Evolutionary conservation across 805 yeast species (phyloP).

Genomic region (Cyberlindnera galapagoensis): DNA sequence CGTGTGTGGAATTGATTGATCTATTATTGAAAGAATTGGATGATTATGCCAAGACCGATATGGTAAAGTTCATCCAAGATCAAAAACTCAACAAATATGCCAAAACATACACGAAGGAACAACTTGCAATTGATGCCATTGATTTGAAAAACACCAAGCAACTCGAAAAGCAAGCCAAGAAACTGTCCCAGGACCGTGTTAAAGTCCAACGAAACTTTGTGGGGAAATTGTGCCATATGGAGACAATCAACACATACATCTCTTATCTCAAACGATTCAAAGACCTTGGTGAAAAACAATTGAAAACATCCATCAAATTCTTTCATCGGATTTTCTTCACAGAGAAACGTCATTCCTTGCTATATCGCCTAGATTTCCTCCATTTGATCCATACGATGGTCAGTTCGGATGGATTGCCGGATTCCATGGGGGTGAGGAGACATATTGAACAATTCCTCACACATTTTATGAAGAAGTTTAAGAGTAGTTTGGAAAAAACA

Average conservation of each 20-base stretch:
- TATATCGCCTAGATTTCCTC: conserved; percentile 74
- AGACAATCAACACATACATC: conserved; percentile 60
- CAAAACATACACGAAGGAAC: conserved; percentile 20
- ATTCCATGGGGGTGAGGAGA: conserved; percentile 38
- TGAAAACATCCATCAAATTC: conserved; percentile 60
- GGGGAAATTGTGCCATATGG: conserved; percentile 44
- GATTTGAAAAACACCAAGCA: conserved; percentile 25
- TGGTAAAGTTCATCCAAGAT: conserved; percentile 40
- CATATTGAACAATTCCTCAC: conserved; percentile 61
- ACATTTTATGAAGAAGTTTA: conserved; percentile 58
- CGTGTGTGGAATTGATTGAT: conserved; percentile 59
- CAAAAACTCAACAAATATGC: conserved; percentile 32
- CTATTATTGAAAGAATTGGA: conserved; percentile 63
- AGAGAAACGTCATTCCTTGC: conserved; percentile 47
- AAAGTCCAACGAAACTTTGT: conserved; percentile 40
- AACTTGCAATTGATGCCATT: conserved; percentile 28
- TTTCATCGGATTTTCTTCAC: conserved; percentile 66
- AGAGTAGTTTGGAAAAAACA: conserved; percentile 38
- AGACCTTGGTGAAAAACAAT: conserved; percentile 53
- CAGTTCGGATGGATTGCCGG: conserved; percentile 43
- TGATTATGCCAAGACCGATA: conserved; percentile 51
- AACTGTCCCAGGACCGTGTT: conserved; percentile 27
- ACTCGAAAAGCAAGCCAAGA: conserved; percentile 25
- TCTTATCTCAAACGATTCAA: conserved; percentile 51
- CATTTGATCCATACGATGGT: conserved; percentile 46